Conservation (phyloP, 2,329 filamentous ascomycete species). For the Pestalotiopsis sp. region DNA sequence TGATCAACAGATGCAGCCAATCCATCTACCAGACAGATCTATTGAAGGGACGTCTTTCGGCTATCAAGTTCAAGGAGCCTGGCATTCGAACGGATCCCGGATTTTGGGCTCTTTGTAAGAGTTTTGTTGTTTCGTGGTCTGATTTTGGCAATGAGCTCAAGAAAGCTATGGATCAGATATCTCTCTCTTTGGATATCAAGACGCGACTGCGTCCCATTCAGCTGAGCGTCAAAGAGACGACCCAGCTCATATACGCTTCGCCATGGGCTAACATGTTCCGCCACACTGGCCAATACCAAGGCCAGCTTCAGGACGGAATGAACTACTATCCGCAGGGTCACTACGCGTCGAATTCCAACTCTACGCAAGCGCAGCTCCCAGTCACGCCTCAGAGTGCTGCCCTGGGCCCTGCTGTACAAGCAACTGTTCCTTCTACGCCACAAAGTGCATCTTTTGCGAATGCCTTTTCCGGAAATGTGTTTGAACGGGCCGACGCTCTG, state of each 20-base stretch:
- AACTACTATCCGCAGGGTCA: conserved; percentile 35
- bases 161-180: conserved; percentile 51
- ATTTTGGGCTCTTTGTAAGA: conserved; percentile 75
- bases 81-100: conserved; percentile 65
- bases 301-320: conserved; percentile 22
- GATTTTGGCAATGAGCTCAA: conserved; percentile 66
- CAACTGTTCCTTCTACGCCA: conserved; percentile 78
- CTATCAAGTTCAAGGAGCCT: conserved; percentile 84
- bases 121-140: conserved; percentile 71
- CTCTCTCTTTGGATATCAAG: conserved; percentile 69
- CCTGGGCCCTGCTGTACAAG: conserved; percentile 85
- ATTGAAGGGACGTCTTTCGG: conserved; percentile 72
- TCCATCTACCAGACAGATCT: conserved; percentile 75
- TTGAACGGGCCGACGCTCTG: conserved; percentile 61
- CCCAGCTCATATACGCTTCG: conserved; percentile 66
- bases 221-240: conserved; percentile 79
- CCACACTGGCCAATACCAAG: conserved; percentile 26
- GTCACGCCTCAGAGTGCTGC: conserved; percentile 90
- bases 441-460: conserved; percentile 58
- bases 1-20: conserved; percentile 72
- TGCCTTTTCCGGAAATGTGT: conserved; percentile 61
- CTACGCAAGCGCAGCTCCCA: conserved; percentile 54
- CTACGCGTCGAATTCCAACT: conserved; percentile 33
- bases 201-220: conserved; percentile 79
- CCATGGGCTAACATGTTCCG: conserved; percentile 55